Evolutionary conservation across 805 yeast species (phyloP).

Genomic region (Spathaspora hagerdaliae): DNA sequence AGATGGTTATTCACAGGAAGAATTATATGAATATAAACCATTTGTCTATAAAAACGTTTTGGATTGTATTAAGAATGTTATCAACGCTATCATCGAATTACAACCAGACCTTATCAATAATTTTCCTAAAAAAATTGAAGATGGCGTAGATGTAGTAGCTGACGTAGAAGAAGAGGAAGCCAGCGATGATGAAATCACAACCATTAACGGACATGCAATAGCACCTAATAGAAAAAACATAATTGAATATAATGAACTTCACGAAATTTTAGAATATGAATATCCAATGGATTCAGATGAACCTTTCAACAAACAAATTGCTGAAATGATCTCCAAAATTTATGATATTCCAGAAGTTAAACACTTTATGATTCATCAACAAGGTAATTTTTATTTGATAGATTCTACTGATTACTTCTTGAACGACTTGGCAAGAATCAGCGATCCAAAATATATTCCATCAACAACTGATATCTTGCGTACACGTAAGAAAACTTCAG

Average conservation of each 20-base stretch:
- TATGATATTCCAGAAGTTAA: conserved; percentile 58
- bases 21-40: conserved; percentile 68
- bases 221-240: conserved; percentile 13
- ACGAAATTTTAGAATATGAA: conserved; percentile 43
- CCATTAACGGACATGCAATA: conserved; percentile 1
- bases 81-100: conserved; percentile 60
- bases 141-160: conserved; percentile 3
- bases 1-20: conserved; percentile 67
- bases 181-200: conserved; percentile 7
- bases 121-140: conserved; percentile 1
- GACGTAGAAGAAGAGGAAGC: conserved; percentile 6
- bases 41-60: conserved; percentile 74
- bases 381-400: conserved; percentile 73
- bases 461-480: conserved; percentile 73
- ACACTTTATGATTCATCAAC: conserved; percentile 52
- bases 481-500: conserved; percentile 89
- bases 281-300: conserved; percentile 51
- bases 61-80: conserved; percentile 70
- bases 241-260: conserved; percentile 35
- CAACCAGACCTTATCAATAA: conserved; percentile 34
- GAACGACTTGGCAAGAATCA: conserved; percentile 59
- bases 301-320: conserved; percentile 47
- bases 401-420: conserved; percentile 83
- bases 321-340: conserved; percentile 45
- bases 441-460: conserved; percentile 61